Evolutionary conservation across 805 yeast genomes (phyloP).

Genomic region (Lipomyces yamadae): DNA sequence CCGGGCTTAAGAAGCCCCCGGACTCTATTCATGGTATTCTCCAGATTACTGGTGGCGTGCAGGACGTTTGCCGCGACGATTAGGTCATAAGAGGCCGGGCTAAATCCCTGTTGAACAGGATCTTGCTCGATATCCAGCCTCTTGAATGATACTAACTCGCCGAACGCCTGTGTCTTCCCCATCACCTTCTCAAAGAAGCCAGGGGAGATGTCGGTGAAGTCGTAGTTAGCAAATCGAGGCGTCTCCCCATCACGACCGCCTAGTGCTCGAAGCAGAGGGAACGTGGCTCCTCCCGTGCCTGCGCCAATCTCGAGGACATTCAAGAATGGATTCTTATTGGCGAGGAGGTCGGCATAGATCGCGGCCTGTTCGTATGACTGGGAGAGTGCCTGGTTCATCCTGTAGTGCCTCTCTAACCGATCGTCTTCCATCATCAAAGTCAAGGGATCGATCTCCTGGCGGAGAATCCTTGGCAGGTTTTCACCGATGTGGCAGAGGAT

Average conservation of each 20-base stretch:
- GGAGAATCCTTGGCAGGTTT: not conserved
- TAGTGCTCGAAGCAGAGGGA: not conserved
- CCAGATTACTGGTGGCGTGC: not conserved
- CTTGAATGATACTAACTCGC: not conserved
- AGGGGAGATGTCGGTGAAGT: not conserved
- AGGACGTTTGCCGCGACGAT: not conserved
- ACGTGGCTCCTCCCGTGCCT: not conserved
- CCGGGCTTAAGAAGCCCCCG: not conserved
- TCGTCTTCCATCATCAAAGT: not conserved
- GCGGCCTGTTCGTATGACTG: conserved; percentile 1
- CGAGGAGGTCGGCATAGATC: not conserved
- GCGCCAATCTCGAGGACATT: not conserved
- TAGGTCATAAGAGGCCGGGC: not conserved
- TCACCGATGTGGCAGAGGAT: not conserved
- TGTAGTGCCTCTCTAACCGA: not conserved
- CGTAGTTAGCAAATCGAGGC: not conserved
- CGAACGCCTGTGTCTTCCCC: not conserved
- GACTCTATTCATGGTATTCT: not conserved
- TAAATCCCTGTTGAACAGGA: not conserved
- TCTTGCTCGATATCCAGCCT: not conserved
- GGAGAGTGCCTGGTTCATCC: not conserved
- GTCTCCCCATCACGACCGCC: not conserved
- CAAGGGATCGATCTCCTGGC: not conserved
- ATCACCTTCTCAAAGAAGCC: not conserved
- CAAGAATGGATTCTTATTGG: not conserved